These are phyloP conservation scores for Rhodamnia argentea DNA, from an alignment of 345 rosid species.

Conservation along the genomic window DNA sequence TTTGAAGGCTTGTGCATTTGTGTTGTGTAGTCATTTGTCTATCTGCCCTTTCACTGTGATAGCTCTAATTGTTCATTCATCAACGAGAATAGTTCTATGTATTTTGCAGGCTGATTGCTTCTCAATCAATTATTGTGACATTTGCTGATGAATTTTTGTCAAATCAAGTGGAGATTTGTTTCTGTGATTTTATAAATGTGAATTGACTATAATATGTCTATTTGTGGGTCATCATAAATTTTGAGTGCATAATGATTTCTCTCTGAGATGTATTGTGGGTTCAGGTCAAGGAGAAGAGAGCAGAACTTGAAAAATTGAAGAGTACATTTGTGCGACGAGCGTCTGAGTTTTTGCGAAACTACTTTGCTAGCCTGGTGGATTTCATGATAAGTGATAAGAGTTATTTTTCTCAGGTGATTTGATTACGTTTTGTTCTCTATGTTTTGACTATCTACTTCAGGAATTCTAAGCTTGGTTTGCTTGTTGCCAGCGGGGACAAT, in stretches of 20 bases:
- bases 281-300: conserved; percentile 85
- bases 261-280: not conserved
- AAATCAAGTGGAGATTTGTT: not conserved
- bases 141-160: not conserved
- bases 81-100: not conserved
- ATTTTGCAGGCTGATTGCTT: not conserved
- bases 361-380: conserved; percentile 98
- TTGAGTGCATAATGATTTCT: not conserved
- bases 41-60: not conserved
- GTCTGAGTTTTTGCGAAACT: conserved; percentile 90
- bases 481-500: conserved; percentile 76
- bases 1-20: not conserved
- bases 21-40: not conserved
- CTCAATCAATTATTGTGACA: not conserved
- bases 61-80: not conserved
- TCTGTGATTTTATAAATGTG: not conserved
- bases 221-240: not conserved
- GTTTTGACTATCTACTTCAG: not conserved
- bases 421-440: not conserved
- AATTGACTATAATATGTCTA: not conserved
- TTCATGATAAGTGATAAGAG: conserved; percentile 97
- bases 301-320: conserved; percentile 74
- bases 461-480: conserved; percentile 3
- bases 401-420: conserved; percentile 89
- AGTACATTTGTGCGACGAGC: conserved; percentile 82